Percentiles rank a stretch among this genome's conserved stretches.
Evolutionary conservation across 2,329 filamentous ascomycete genomes (phyloP).

Genomic region (Hypomyces rosellus): DNA sequence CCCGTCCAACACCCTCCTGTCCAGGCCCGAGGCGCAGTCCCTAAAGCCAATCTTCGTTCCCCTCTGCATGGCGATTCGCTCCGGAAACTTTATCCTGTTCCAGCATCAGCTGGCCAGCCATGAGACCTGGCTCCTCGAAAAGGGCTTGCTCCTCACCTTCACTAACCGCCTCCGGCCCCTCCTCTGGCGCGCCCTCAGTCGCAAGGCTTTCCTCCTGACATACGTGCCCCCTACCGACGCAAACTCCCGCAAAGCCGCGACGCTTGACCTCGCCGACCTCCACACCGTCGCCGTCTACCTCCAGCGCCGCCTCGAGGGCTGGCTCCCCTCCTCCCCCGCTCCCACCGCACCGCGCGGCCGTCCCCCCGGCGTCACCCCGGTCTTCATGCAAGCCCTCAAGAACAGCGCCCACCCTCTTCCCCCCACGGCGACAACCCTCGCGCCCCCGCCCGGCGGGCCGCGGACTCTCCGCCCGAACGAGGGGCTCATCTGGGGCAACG

Average conservation of each 20-base stretch:
- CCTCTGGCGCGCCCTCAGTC: constrained; percentile 76
- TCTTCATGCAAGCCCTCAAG: constrained; percentile 47
- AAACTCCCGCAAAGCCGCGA: constrained; percentile 59
- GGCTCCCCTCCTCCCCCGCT: constrained; percentile 37
- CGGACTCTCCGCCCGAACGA: constrained; percentile 49
- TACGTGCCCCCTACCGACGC: constrained; percentile 59
- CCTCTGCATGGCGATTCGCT: constrained; percentile 63
- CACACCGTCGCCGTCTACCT: constrained; percentile 57
- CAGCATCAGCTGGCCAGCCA: constrained; percentile 59
- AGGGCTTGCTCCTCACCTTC: constrained; percentile 69
- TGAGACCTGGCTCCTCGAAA: constrained; percentile 67
- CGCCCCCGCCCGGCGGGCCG: constrained; percentile 40
- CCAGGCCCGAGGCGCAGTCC: constrained; percentile 53
- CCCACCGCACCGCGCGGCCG: constrained; percentile 27
- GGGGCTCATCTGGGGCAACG: constrained; percentile 59
- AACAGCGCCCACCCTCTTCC: constrained; percentile 34
- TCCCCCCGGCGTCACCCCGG: constrained; percentile 39
- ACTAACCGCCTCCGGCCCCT: constrained; percentile 72
- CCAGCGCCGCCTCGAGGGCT: constrained; percentile 58
- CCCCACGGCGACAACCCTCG: constrained; percentile 35
- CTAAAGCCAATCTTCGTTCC: constrained; percentile 64
- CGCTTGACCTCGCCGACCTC: constrained; percentile 65
- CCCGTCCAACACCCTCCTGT: constrained; percentile 60
- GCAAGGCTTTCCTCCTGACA: constrained; percentile 70
- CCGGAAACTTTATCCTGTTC: constrained; percentile 69